phyloP scores from a whole-genome alignment of 2,329 filamentous ascomycete species.

The Pezicula rhizophila region DNA sequence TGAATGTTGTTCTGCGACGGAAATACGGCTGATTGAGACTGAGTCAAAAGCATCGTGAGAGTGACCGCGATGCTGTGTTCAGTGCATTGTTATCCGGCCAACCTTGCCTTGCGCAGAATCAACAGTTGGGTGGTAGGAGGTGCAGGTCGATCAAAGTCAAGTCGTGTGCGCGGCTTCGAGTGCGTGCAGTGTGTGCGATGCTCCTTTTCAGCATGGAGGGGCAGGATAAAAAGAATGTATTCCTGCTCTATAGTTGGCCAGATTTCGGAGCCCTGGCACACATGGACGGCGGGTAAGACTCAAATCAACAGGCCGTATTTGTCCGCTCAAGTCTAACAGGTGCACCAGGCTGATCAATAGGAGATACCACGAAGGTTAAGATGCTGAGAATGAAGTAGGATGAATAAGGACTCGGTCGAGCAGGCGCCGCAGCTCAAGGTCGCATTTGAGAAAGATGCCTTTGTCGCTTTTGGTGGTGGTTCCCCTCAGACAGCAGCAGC shows the following conservation, averaged over 20 bases:
- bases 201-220: neutral
- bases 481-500: no score
- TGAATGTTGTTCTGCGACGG: conserved; percentile 41
- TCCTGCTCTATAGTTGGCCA: neutral
- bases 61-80: conserved; percentile 19
- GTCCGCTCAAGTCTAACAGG: neutral
- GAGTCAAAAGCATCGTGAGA: conserved; percentile 49
- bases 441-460: neutral
- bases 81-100: conserved; percentile 3
- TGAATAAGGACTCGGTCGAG: neutral
- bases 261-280: neutral
- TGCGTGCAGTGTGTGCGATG: neutral
- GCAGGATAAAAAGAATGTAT: neutral
- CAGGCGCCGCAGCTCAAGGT: neutral
- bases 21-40: conserved; percentile 28
- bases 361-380: neutral
- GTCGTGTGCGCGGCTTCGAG: neutral
- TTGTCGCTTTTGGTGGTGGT: neutral
- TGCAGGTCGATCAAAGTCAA: neutral
- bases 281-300: neutral
- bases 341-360: neutral
- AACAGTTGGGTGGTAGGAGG: neutral
- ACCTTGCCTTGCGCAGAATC: conserved; percentile 1
- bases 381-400: neutral
- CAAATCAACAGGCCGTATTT: neutral